Percentiles rank a stretch among this genome's conserved stretches.
phyloP scores from a whole-genome alignment of 2,329 filamentous ascomycete genomes.

The Ustulina deusta region DNA sequence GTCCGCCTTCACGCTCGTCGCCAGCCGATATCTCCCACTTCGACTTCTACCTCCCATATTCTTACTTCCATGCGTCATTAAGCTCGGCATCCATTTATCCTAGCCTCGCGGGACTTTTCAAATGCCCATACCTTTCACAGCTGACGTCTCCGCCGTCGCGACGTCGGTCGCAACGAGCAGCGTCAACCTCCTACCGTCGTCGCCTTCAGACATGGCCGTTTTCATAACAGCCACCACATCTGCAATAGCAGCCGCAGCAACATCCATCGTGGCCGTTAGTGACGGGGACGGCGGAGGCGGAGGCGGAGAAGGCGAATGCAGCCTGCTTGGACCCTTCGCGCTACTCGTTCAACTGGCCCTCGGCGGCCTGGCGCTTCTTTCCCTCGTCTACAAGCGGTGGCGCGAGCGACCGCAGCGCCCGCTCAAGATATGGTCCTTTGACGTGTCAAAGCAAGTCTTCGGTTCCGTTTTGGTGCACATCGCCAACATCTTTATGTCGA shows the following conservation, averaged over 20 bases:
- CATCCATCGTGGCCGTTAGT: constrained; percentile 38
- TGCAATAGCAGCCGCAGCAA: constrained; percentile 41
- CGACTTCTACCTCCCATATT: constrained; percentile 13
- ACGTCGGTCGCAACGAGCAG: constrained; percentile 42
- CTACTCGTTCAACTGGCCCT: constrained; percentile 89
- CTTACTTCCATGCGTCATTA: constrained; percentile 23
- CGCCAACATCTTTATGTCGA: constrained; percentile 94
- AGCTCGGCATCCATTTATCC: constrained; percentile 2
- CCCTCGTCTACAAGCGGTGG: constrained; percentile 93
- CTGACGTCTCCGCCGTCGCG: constrained; percentile 41
- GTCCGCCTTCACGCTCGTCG: constrained; percentile 6
- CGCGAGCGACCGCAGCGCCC: constrained; percentile 91
- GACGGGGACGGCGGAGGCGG: constrained; percentile 50
- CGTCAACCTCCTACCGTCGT: constrained; percentile 39
- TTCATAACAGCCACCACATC: constrained; percentile 44
- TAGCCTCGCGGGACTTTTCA: constrained; percentile 31
- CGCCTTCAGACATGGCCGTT: constrained; percentile 41
- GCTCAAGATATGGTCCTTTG: constrained; percentile 97
- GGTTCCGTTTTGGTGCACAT: constrained; percentile 91
- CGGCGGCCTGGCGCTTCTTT: constrained; percentile 83
- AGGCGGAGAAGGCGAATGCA: constrained; percentile 78
- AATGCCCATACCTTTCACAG: constrained; percentile 47
- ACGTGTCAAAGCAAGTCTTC: constrained; percentile 96
- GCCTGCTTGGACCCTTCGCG: constrained; percentile 89
- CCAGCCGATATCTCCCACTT: background rate